A percentile compares a stretch with the other conserved stretches of the same genome.
These are phyloP conservation scores for Kondoa subrosea DNA, from an alignment of 768 basidiomycete genomes.

Conservation along the genomic window DNA sequence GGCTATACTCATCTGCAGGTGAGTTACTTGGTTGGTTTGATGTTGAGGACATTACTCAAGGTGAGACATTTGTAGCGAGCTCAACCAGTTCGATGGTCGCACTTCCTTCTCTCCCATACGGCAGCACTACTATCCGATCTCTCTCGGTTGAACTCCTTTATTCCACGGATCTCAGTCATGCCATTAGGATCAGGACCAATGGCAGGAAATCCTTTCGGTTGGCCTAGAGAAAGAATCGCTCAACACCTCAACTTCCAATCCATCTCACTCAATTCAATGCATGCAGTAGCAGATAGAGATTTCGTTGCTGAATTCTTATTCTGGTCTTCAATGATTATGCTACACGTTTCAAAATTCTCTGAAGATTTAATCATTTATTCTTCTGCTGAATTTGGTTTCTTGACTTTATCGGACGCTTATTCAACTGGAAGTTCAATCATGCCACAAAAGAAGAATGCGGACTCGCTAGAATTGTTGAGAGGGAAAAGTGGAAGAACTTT, in stretches of 20 bases:
- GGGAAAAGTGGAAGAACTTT: conserved; percentile 91
- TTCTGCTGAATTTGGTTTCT: conserved; percentile 90
- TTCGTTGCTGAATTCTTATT: conserved; percentile 94
- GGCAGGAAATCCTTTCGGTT: conserved; percentile 86
- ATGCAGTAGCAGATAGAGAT: conserved; percentile 91
- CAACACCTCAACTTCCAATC: conserved; percentile 74
- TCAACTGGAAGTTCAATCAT: conserved; percentile 99
- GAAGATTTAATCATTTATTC: conserved; percentile 96
- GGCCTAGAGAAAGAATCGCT: conserved; percentile 84
- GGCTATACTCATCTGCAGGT: conserved; percentile 98
- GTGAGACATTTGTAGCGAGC: conserved; percentile 52
- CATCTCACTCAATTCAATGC: conserved; percentile 87
- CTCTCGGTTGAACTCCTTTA: conserved; percentile 25
- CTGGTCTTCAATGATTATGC: conserved; percentile 85
- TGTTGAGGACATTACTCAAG: conserved; percentile 1
- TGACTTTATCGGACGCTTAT: conserved; percentile 92
- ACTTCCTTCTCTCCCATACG: conserved; percentile 84
- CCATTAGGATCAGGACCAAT: conserved; percentile 88
- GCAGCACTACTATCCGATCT: conserved; percentile 74
- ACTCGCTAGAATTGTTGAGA: conserved; percentile 82
- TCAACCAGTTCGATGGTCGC: conserved; percentile 97
- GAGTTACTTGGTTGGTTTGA: conserved; percentile 20
- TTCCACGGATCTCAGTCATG: conserved; percentile 65
- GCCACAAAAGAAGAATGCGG: conserved; percentile 99
- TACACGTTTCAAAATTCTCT: conserved; percentile 81